A percentile compares a stretch with the other conserved stretches of the same genome.
These are phyloP conservation scores for Fagopyrum esculentum DNA, from an alignment of 148 eudicot species.

Conservation along the genomic window DNA sequence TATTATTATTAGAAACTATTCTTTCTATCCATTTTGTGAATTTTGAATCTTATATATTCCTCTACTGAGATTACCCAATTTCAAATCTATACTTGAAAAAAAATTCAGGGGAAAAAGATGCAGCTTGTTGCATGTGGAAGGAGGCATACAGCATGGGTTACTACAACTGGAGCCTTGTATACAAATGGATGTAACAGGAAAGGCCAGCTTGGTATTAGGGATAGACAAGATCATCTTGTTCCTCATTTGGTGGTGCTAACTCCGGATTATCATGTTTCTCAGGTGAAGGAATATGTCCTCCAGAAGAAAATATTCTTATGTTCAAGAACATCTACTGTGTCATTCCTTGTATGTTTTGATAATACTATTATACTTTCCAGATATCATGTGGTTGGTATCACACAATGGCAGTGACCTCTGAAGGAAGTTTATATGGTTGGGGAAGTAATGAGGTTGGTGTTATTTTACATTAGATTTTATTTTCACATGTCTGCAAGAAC, in stretches of 20 bases:
- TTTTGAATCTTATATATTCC: too few relatives aligned
- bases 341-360: not conserved
- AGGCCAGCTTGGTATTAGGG: conserved; percentile 97
- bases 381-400: conserved; percentile 99
- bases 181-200: conserved; percentile 97
- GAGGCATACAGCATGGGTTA: conserved; percentile 89
- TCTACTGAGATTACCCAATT: too few relatives aligned
- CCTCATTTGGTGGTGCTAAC: conserved; percentile 74
- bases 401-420: conserved; percentile 83
- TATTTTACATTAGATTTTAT: too few relatives aligned
- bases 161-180: conserved; percentile 64
- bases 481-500: not conserved
- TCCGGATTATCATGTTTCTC: conserved; percentile 47
- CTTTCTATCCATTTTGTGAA: too few relatives aligned
- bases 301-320: too few relatives aligned
- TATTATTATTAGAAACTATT: too few relatives aligned
- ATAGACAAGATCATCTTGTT: conserved; percentile 76
- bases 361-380: conserved; percentile 24
- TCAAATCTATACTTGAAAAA: too few relatives aligned
- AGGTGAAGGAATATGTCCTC: conserved; percentile 32
- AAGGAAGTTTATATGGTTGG: conserved; percentile 96
- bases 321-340: too few relatives aligned
- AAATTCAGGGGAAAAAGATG: conserved; percentile 66
- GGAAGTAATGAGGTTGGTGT: conserved; percentile 91
- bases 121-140: conserved; percentile 90